Percentiles rank a stretch among this genome's conserved stretches.
Evolutionary conservation across 2,329 filamentous ascomycete species (phyloP).

Genomic region (Talaromyces sp.): DNA sequence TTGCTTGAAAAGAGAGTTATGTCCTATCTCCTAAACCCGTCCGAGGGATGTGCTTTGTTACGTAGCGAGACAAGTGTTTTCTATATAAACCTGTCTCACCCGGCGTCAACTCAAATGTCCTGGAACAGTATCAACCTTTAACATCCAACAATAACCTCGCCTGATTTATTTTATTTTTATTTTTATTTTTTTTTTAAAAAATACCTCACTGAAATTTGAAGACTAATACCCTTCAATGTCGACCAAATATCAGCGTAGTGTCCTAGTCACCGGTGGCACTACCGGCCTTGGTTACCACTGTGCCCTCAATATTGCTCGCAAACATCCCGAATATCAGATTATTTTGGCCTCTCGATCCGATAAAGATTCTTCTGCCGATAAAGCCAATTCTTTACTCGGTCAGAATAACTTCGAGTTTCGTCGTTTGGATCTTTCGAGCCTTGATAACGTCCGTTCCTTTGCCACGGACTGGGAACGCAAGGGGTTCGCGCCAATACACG

Average conservation of each 20-base stretch:
- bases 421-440: slow-evolving; percentile 41
- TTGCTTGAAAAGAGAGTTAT: neutral
- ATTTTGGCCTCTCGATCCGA: slow-evolving; percentile 45
- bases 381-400: slow-evolving; percentile 40
- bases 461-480: slow-evolving; percentile 30
- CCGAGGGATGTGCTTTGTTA: neutral
- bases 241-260: neutral
- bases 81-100: neutral
- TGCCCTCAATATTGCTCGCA: slow-evolving; percentile 37
- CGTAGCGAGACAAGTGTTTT: neutral
- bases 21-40: neutral
- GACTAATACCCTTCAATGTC: neutral
- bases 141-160: too few species aligned
- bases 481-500: slow-evolving; percentile 38
- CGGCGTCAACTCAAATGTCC: too few species aligned
- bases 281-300: slow-evolving; percentile 41
- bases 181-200: too few species aligned
- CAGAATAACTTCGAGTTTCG: slow-evolving; percentile 42
- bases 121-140: too few species aligned
- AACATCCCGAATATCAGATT: slow-evolving; percentile 38
- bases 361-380: slow-evolving; percentile 33
- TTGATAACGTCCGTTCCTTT: slow-evolving; percentile 40
- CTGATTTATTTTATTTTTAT: too few species aligned
- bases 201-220: too few species aligned
- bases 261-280: slow-evolving; percentile 46